Base-by-base conservation (phyloP, 345 rosid species). In the Anacardium occidentale region DNA sequence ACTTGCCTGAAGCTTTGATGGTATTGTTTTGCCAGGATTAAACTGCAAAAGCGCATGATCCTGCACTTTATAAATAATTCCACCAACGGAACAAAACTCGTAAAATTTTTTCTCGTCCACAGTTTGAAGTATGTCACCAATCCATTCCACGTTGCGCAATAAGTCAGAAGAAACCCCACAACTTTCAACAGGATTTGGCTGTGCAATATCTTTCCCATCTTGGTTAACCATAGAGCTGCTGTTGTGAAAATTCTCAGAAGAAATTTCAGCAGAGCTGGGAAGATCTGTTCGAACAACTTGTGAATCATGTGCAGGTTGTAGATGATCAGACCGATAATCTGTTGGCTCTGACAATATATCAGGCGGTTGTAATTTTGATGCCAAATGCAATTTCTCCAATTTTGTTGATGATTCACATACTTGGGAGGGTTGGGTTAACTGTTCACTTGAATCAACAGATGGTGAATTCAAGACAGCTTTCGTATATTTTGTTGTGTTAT, bases 1-100 rank as follows among this genome's bases (percentile, higher is more conserved):
- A 62, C 79, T 83, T 62, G 70, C 95, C 92, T 86, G 85, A 80
- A 90, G 87, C 72, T 88, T 88, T 64, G 82, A 86, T n/a, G 92
- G 95, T 55, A 78, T 73, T 67, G 71, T 68, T 66, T 80, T 86
- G 66, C 74, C 75, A 17, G 73, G 75, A 73, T 78, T 71, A 56
- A 79, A 82, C 62, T 59, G 82, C 72, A 88, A 77, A 73, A 90
- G 84, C 32, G 84, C 90, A 58, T 88, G 84, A 82, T 88, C 86
- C 52, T 82, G 80, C 82, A 88, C 67, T 77, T 81, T 85, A 76
- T 88, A 90, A 9, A 75, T 75, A 42, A 74, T 77, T 66, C 92
- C 95, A 71, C 62, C 74, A 68, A 86, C 51, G 66, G 75, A 78
- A 79, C 92, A 88, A 59, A 87, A 81, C 75, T 59, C 68, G 62